Evolutionary conservation across 169 alveolate genomes (phyloP), one percentile per base, ranked within the genome.

Genomic region (Cryptosporidium ubiquitum): DNA sequence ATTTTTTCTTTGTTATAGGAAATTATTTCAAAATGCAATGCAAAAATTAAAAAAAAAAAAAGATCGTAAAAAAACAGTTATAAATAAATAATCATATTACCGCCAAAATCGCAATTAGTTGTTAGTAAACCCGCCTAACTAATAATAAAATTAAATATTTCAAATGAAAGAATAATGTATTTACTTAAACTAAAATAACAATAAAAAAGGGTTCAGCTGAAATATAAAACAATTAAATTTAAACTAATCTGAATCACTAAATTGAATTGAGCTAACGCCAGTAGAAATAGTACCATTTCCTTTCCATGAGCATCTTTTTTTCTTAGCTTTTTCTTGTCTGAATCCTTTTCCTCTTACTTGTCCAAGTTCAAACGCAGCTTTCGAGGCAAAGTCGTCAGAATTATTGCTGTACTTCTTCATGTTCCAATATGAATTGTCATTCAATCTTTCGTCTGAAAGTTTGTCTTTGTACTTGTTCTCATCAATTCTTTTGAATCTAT

Each of bases 271-370:
- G 1, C 75, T 79, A 12, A 79, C 75, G 6, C 75, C 86, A 1
- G 79, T 61, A 16, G 86, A 79, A 74, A 85, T 85, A 20, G 70
- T 51, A 44, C 95, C 95, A 74, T 91, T 79, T 5, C 96, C 96
- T 75, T 86, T 94, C 96, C 96, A 94, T 14, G 95, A 93, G 16
- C 96, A 93, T 44, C 93, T 85, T 84, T 94, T 94, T 92, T 94
- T 94, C 92, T 94, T 94, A 39, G 91, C 89, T 85, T 94, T 94
- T 66, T 94, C 95, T 39, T 92, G 92, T 40, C 96, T 93, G 70
- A 94, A 94, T 29, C 93, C 94, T 40, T 93, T 94, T 18, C 96
- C 96, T 84, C 93, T 86, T 18, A 94, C 96, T 91, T 93, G 85
- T 18, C 91, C 91, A 12, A 85, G 64, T 44, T 85, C 91, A 42